Percentiles rank a stretch among this genome's conserved stretches.
Evolutionary conservation across 75 land plant species (phyloP).

Genomic region (Pinus tabuliformis): DNA sequence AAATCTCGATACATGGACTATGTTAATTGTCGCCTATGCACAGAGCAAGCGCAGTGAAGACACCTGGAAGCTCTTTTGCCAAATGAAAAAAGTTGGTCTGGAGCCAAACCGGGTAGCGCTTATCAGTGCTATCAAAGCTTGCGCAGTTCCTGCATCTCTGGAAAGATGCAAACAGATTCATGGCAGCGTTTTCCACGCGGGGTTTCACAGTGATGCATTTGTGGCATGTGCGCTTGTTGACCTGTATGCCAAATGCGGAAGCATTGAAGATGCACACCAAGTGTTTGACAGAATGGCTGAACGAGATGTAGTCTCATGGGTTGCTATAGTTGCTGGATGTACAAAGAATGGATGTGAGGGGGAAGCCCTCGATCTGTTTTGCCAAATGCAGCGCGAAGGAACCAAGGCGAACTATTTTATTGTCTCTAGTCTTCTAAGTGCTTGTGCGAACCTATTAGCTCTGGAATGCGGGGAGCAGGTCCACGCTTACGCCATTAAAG

Average conservation of each 20-base stretch:
- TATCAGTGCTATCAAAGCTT: constrained; percentile 48
- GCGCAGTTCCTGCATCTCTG: constrained; percentile 25
- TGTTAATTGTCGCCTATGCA: constrained; percentile 21
- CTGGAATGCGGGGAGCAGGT: constrained; percentile 49
- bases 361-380: constrained; percentile 52
- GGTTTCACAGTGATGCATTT: constrained; percentile 44
- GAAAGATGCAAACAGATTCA: constrained; percentile 47
- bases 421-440: constrained; percentile 57
- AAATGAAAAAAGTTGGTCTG: constrained; percentile 40
- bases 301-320: constrained; percentile 66
- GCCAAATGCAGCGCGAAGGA: constrained; percentile 24
- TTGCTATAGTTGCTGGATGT: constrained; percentile 57
- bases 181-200: constrained; percentile 21
- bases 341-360: constrained; percentile 36
- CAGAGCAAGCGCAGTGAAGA: constrained; percentile 14
- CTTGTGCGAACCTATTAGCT: constrained; percentile 56
- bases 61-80: constrained; percentile 42
- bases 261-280: constrained; percentile 32
- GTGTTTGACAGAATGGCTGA: constrained; percentile 50
- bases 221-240: constrained; percentile 58
- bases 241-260: constrained; percentile 60
- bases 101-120: constrained; percentile 42
- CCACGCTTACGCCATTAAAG: constrained; percentile 40
- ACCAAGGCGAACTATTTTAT: constrained; percentile 54
- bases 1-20: constrained; percentile 37